Conservation (phyloP, 495 filamentous ascomycete species). For the Annulohypoxylon nitens region DNA sequence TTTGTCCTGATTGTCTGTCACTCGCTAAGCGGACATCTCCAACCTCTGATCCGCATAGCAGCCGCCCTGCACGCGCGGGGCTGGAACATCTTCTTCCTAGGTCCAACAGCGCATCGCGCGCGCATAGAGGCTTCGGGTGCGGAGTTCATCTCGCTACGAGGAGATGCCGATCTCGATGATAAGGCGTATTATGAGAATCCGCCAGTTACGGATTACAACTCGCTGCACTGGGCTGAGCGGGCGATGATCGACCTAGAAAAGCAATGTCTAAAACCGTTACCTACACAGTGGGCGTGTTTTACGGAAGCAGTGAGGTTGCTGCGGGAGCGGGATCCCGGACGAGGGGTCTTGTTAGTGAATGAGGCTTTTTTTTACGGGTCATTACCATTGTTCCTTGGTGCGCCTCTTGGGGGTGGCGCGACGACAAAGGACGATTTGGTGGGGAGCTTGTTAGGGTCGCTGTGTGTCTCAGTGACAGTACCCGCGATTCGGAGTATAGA, state of each 20-base stretch:
- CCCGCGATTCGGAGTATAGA: conserved; percentile 52
- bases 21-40: conserved; percentile 52
- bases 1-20: conserved; percentile 51
- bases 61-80: conserved; percentile 38
- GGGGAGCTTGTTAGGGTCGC: conserved; percentile 37
- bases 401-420: conserved; percentile 23
- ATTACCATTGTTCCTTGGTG: conserved; percentile 47
- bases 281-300: conserved; percentile 46
- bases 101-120: conserved; percentile 44
- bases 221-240: conserved; percentile 38
- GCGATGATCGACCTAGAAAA: conserved; percentile 41
- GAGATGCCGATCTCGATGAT: conserved; percentile 48
- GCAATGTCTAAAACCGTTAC: conserved; percentile 46
- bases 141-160: conserved; percentile 51
- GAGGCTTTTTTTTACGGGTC: conserved; percentile 50
- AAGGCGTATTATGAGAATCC: conserved; percentile 37
- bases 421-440: conserved; percentile 4
- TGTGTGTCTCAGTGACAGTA: conserved; percentile 35
- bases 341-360: conserved; percentile 50
- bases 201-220: conserved; percentile 25
- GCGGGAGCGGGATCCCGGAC: conserved; percentile 33
- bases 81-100: conserved; percentile 53
- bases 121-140: conserved; percentile 49
- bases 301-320: conserved; percentile 41
- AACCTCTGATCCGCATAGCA: conserved; percentile 50